These are phyloP conservation scores for Fusarium sp. DNA, from an alignment of 2,329 filamentous ascomycete genomes.

Conservation along the genomic window DNA sequence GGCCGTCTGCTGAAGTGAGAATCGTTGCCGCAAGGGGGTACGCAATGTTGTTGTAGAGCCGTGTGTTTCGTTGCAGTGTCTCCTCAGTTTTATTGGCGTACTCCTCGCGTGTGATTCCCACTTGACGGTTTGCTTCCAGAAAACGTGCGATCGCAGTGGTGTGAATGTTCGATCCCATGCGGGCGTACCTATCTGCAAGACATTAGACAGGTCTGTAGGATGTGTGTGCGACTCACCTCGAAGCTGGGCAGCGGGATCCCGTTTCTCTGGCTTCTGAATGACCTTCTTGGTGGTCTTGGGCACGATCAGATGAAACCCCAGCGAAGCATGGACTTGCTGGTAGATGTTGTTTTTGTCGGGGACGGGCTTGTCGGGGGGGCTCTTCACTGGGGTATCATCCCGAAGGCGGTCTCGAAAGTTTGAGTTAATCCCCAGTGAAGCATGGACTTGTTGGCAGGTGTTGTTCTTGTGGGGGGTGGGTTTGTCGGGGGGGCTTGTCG, in stretches of 20 bases:
- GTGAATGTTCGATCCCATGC: slow-evolving; percentile 28
- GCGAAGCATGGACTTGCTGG: slow-evolving; percentile 41
- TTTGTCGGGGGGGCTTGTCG: slow-evolving; percentile 12
- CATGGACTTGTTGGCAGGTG: slow-evolving; percentile 43
- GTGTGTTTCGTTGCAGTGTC: slow-evolving; percentile 27
- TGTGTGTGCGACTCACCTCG: slow-evolving; percentile 22
- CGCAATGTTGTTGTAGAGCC: slow-evolving; percentile 48
- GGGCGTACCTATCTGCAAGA: slow-evolving; percentile 39
- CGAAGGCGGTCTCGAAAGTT: slow-evolving; percentile 25
- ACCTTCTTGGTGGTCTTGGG: neutral
- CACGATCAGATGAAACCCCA: slow-evolving; percentile 4
- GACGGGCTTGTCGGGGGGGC: slow-evolving; percentile 3
- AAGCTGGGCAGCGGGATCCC: slow-evolving; percentile 29
- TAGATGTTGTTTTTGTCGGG: slow-evolving; percentile 36
- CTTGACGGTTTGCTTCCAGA: slow-evolving; percentile 36
- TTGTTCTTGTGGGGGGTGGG: slow-evolving; percentile 16
- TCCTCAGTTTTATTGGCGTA: slow-evolving; percentile 7
- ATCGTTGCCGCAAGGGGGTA: slow-evolving; percentile 50
- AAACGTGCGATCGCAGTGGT: slow-evolving; percentile 31
- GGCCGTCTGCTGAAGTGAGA: slow-evolving; percentile 43
- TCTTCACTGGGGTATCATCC: slow-evolving; percentile 27
- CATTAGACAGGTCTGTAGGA: neutral
- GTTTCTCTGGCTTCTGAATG: neutral
- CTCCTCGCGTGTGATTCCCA: slow-evolving; percentile 32
- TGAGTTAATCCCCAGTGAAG: slow-evolving; percentile 20